Evolutionary conservation across 352 stramenopile genomes (phyloP), one percentile per base, ranked within the genome.

Genomic region (Pythium periplocum): DNA sequence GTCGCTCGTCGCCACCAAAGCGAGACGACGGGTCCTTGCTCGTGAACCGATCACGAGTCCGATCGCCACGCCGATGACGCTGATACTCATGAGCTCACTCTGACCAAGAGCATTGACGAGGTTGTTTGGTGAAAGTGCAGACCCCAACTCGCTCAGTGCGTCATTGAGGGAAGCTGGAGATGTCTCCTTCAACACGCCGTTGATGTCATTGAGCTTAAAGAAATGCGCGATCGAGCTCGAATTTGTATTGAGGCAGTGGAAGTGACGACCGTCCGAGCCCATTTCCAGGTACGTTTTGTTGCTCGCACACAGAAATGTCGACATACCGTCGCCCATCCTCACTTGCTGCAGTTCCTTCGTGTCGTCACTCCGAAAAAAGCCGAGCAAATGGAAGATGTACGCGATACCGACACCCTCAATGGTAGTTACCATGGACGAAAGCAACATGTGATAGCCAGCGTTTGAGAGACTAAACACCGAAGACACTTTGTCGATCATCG

Each of bases 381-480:
- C 59, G 3, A 74, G 38, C 31, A 57, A 64, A 34, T 59, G 45
- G 45, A 48, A 59, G 4, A 64, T 48, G 10, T 55, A 10, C 64
- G 74, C 66, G 3, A 73, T 48, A 1, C 65, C 50, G 4, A 82
- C 51, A 4, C 74, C 74, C 71, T 82, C 64, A 17, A 64, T 8
- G 0, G 62, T 60, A 4, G 71, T 52, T 33, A 85, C 30, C 11
- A 62, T 2, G n/a, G 69, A 64, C 3, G 74, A 57, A 5, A 65
- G 30, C 4, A 80, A 35, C 39, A 77, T 57, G 26, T 26, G 17
- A 26, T 66, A 73, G 9, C 55, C 56, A 31, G 78, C 8, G 41
- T 65, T 57, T 2, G 62, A 65, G 42, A 81, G 64, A 33, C 64
- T 74, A 30, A 86, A 31, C 12, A 70, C 53, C n/a, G 62, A 42